These are phyloP conservation scores for Talaromyces rugulosus DNA, from an alignment of 2,329 filamentous ascomycete genomes.

Conservation along the genomic window DNA sequence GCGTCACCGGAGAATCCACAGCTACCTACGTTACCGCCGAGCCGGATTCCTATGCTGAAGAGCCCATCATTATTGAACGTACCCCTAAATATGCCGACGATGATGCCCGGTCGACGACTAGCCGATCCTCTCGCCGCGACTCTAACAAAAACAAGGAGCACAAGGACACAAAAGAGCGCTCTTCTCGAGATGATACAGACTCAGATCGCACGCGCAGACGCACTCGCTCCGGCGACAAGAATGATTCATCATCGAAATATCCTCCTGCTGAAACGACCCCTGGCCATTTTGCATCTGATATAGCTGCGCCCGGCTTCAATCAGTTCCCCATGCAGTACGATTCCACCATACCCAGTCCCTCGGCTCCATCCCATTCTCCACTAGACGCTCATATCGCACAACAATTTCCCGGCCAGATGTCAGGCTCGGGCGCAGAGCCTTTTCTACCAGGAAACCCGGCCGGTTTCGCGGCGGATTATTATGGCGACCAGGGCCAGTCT, in stretches of 20 bases:
- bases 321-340: constrained; percentile 33
- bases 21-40: constrained; percentile 37
- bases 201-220: constrained; percentile 23
- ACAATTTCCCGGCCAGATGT: constrained; percentile 55
- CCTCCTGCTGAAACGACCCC: constrained; percentile 19
- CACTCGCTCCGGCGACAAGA: constrained; percentile 26
- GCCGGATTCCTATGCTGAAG: constrained; percentile 24
- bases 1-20: constrained; percentile 10
- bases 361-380: constrained; percentile 21
- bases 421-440: constrained; percentile 37
- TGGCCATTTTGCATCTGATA: constrained; percentile 27
- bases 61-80: constrained; percentile 27
- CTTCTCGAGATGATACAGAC: constrained; percentile 12
- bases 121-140: constrained; percentile 15
- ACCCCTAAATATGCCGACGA: constrained; percentile 19
- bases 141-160: constrained; percentile 21
- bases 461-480: constrained; percentile 59
- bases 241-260: constrained; percentile 18
- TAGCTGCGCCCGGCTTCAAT: constrained; percentile 27
- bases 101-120: constrained; percentile 9
- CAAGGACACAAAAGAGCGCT: constrained; percentile 21
- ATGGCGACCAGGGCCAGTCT: constrained; percentile 59
- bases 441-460: constrained; percentile 45
- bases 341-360: constrained; percentile 19
- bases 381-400: constrained; percentile 49